Percentiles rank a stretch among this genome's conserved stretches.
Conservation (phyloP, 106 monocot species). For the Dendrobium officinale region DNA sequence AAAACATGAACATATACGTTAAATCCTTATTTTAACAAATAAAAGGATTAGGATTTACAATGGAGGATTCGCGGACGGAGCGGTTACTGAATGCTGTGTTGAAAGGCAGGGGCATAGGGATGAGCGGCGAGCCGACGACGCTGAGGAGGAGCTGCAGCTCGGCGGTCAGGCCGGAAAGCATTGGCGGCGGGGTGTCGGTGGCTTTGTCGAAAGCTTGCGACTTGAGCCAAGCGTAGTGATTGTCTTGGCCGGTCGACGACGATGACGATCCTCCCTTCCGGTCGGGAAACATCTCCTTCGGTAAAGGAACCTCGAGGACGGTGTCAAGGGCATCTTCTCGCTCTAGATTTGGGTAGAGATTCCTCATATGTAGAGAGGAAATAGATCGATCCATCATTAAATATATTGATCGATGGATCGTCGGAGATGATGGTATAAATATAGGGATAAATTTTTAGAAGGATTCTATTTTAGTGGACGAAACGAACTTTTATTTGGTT, state of each 20-base stretch:
- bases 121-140: conserved; percentile 79
- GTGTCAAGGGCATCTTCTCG: conserved; percentile 76
- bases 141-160: conserved; percentile 83
- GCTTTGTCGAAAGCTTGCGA: conserved; percentile 37
- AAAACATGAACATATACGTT: too few species aligned
- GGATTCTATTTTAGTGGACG: too few species aligned
- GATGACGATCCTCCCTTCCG: conserved; percentile 6
- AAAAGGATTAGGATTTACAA: conserved; percentile 28
- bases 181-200: conserved; percentile 8
- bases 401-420: background rate
- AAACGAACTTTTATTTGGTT: too few species aligned
- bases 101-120: conserved; percentile 60
- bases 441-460: too few species aligned
- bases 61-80: conserved; percentile 74
- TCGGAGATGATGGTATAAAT: too few species aligned
- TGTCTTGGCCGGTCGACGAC: conserved; percentile 17
- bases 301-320: conserved; percentile 87
- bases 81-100: conserved; percentile 44
- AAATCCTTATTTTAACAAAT: background rate
- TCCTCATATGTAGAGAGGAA: conserved; percentile 47
- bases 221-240: conserved; percentile 56
- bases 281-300: conserved; percentile 71
- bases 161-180: conserved; percentile 35
- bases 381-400: background rate
- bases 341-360: conserved; percentile 72